Evolutionary conservation across 768 basidiomycete species (phyloP).

Genomic region (Omphalotus guepiniiformis): DNA sequence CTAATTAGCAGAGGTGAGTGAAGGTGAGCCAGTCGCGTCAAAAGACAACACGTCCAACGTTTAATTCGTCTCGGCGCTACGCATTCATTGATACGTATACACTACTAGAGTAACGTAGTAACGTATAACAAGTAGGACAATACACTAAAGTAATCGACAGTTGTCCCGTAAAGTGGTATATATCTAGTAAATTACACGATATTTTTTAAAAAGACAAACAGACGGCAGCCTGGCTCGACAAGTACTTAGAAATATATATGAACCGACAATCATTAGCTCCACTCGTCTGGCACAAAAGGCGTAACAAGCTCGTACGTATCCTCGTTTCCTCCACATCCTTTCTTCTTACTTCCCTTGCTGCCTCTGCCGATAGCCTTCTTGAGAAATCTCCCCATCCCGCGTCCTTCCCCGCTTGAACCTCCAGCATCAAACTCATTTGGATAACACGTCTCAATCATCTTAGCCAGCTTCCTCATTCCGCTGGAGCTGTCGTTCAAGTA

Average conservation of each 20-base stretch:
- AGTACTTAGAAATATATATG: too few species aligned
- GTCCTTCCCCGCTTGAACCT: conserved; percentile 30
- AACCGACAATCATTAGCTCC: too few species aligned
- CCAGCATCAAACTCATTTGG: conserved; percentile 31
- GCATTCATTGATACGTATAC: neutral
- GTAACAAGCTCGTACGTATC: conserved; percentile 81
- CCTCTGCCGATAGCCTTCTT: conserved; percentile 57
- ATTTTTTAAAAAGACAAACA: too few species aligned
- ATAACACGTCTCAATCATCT: conserved; percentile 65
- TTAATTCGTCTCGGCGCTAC: too few species aligned
- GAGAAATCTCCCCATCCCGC: conserved; percentile 49
- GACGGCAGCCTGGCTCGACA: too few species aligned
- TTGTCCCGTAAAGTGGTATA: too few species aligned
- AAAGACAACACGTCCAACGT: neutral
- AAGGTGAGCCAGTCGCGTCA: too few species aligned
- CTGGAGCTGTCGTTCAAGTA: conserved; percentile 56
- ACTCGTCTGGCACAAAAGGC: conserved; percentile 75
- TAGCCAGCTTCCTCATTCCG: conserved; percentile 63
- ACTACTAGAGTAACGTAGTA: neutral
- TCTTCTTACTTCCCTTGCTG: conserved; percentile 38
- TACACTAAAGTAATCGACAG: neutral
- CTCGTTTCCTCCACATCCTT: conserved; percentile 57
- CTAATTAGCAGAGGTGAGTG: neutral
- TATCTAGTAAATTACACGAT: too few species aligned
- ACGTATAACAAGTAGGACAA: neutral